Evolutionary conservation across 2,329 filamentous ascomycete species (phyloP).

Genomic region (Microdochium nivale): DNA sequence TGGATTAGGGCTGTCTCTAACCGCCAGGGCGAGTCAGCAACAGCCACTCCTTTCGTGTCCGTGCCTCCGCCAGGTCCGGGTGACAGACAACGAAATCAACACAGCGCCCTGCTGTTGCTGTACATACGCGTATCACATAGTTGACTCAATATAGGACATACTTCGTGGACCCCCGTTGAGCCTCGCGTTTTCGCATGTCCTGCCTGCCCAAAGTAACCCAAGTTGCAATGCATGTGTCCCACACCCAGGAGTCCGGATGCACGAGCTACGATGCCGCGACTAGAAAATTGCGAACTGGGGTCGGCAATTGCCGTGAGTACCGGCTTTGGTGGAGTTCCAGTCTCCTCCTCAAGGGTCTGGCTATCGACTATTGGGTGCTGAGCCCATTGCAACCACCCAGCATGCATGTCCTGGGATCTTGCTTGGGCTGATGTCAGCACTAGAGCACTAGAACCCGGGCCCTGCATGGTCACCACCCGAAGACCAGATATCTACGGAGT

Average conservation of each 20-base stretch:
- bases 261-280: neutral
- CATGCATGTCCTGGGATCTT: neutral
- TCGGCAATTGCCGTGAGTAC: neutral
- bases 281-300: neutral
- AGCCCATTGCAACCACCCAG: neutral
- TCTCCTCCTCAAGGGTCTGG: neutral
- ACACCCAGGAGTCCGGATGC: neutral
- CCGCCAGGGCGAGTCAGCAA: neutral
- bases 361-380: neutral
- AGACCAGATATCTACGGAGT: neutral
- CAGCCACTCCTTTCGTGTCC: neutral
- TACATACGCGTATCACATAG: neutral
- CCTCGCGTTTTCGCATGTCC: neutral
- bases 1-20: neutral
- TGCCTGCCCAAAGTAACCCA: neutral
- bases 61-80: neutral
- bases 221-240: neutral
- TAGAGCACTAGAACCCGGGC: neutral
- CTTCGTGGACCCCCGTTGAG: neutral
- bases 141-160: neutral
- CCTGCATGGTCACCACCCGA: neutral
- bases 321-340: neutral
- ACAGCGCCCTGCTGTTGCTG: neutral
- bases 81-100: neutral
- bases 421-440: neutral